Evolutionary conservation across 768 basidiomycete species (phyloP).

Genomic region (Rhizopogon roseolus): DNA sequence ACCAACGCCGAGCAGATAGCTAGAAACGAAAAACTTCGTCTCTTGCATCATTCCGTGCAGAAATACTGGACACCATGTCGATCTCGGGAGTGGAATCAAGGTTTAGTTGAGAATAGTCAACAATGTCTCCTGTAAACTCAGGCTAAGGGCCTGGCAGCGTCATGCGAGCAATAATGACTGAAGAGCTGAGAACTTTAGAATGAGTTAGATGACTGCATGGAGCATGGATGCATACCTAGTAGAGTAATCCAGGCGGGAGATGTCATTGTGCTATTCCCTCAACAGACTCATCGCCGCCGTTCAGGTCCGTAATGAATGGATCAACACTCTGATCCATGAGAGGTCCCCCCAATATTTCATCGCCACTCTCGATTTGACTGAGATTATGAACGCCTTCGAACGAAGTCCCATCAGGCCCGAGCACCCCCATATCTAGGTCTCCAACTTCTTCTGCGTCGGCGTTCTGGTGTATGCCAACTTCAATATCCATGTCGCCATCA

Average conservation of each 20-base stretch:
- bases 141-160: background rate
- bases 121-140: background rate
- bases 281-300: background rate
- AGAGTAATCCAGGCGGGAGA: background rate
- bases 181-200: background rate
- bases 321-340: conserved; percentile 57
- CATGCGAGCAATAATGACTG: background rate
- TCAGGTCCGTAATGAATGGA: conserved; percentile 41
- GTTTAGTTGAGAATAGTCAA: background rate
- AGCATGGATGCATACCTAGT: background rate
- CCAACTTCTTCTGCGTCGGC: conserved; percentile 32
- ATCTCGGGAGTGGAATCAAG: background rate
- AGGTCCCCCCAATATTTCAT: conserved; percentile 53
- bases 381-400: conserved; percentile 51
- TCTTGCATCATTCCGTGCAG: background rate
- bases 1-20: too few species aligned
- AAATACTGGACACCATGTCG: background rate
- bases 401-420: conserved; percentile 62
- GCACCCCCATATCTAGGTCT: conserved; percentile 56
- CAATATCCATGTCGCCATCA: conserved; percentile 41
- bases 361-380: conserved; percentile 48
- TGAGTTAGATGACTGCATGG: background rate
- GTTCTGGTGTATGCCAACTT: conserved; percentile 31
- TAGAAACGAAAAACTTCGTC: background rate
- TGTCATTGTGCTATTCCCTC: background rate